Evolutionary conservation across 306 rosid genomes (phyloP).

Genomic region (Dalbergia cultrata): DNA sequence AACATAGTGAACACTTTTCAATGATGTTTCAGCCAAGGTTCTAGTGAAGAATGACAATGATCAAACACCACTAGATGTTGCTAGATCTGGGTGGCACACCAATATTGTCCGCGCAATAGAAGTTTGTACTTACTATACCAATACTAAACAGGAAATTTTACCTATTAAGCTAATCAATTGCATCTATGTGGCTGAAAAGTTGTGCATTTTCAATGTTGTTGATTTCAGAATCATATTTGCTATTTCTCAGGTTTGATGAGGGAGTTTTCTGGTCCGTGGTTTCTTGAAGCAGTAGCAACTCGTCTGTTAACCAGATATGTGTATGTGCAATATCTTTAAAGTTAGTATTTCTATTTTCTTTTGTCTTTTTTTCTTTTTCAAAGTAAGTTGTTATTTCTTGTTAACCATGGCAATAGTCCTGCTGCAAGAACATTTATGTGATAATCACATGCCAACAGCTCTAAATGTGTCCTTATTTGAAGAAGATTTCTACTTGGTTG

Average conservation of each 20-base stretch:
- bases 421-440: constrained; percentile 6
- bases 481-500: background rate
- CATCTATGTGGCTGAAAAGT: background rate
- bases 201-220: background rate
- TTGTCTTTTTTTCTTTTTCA: too few species aligned
- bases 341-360: background rate
- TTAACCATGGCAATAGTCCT: background rate
- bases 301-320: background rate
- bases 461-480: background rate
- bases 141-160: background rate
- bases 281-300: background rate
- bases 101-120: background rate
- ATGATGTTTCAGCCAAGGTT: constrained; percentile 2
- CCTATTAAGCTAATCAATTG: background rate
- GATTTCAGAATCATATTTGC: constrained; percentile 19
- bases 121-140: background rate
- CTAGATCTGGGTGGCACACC: background rate
- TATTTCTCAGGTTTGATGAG: constrained; percentile 9
- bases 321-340: background rate
- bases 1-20: background rate
- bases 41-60: background rate
- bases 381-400: background rate
- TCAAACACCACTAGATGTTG: constrained; percentile 2
- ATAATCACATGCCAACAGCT: background rate
- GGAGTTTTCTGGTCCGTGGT: constrained; percentile 4